A percentile compares a stretch with the other conserved stretches of the same genome.
Conservation (phyloP, 23 red algal species). For the Gracilariopsis chorda region DNA sequence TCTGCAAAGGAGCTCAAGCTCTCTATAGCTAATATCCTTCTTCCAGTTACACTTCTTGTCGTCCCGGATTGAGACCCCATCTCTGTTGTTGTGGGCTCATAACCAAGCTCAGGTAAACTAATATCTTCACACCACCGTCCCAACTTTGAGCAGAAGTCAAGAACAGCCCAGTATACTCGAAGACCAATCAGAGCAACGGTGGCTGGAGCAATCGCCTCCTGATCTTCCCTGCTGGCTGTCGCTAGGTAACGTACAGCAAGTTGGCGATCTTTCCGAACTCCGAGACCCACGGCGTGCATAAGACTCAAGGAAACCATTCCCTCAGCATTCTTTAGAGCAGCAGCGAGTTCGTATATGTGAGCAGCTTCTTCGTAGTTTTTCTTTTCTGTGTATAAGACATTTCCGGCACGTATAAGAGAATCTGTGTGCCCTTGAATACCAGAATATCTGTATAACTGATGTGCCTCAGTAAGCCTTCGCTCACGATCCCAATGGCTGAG, state of each 20-base stretch:
- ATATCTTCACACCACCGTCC: neutral
- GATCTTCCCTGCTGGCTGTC: neutral
- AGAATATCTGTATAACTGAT: constrained; percentile 53
- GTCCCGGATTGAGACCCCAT: neutral
- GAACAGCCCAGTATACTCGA: constrained; percentile 11
- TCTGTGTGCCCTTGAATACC: constrained; percentile 58
- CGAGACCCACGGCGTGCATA: constrained; percentile 70
- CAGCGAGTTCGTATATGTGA: constrained; percentile 34
- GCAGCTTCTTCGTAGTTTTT: constrained; percentile 44
- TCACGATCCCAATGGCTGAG: constrained; percentile 48
- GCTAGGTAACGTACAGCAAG: constrained; percentile 3
- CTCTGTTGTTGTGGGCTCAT: neutral
- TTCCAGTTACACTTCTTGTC: neutral
- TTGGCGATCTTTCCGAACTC: constrained; percentile 30
- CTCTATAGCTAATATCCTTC: neutral
- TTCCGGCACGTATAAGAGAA: constrained; percentile 52
- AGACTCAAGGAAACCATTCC: constrained; percentile 66
- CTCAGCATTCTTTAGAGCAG: constrained; percentile 54
- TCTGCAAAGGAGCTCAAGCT: neutral
- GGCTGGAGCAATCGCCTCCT: constrained; percentile 8
- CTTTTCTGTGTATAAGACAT: constrained; percentile 54
- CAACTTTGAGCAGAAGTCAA: neutral
- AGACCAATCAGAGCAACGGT: constrained; percentile 18
- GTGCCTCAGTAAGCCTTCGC: constrained; percentile 27
- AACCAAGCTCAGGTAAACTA: too few species aligned